Conservation (phyloP, 78 protist genomes). For the Acrasis kona region DNA sequence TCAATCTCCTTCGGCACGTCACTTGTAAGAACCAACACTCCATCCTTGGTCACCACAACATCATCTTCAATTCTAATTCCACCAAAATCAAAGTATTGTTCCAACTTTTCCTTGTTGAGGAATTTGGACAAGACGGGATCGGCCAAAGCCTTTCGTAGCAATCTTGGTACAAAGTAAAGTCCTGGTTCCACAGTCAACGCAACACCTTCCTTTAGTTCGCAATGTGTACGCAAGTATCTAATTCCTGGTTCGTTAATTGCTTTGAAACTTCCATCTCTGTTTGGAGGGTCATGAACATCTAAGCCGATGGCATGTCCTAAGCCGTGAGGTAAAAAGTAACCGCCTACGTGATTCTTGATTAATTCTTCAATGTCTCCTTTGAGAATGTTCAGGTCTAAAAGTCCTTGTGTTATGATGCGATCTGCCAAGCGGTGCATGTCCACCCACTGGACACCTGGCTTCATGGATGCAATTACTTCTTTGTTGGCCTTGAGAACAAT, state of each 20-base stretch:
- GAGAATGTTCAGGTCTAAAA: slow-evolving; percentile 46
- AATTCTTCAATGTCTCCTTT: not conserved
- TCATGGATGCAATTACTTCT: not conserved
- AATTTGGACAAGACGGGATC: slow-evolving; percentile 26
- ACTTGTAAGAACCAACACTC: not conserved
- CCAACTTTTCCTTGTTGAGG: slow-evolving; percentile 19
- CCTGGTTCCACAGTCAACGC: slow-evolving; percentile 92
- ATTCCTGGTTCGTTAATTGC: not conserved
- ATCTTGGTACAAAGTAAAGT: slow-evolving; percentile 64
- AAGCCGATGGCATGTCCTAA: slow-evolving; percentile 75
- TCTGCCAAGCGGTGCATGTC: not conserved
- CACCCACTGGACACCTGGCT: slow-evolving; percentile 2
- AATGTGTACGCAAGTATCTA: slow-evolving; percentile 21
- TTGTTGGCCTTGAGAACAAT: slow-evolving; percentile 36
- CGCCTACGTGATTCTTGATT: not conserved
- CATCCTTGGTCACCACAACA: slow-evolving; percentile 59
- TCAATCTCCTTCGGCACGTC: slow-evolving; percentile 12
- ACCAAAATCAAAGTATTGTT: slow-evolving; percentile 40
- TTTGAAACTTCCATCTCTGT: not conserved
- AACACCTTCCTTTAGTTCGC: slow-evolving; percentile 58
- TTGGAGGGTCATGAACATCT: slow-evolving; percentile 72
- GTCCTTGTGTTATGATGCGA: slow-evolving; percentile 27
- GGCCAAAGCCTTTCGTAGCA: slow-evolving; percentile 42
- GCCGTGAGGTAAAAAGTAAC: not conserved
- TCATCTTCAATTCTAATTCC: slow-evolving; percentile 91